Evolutionary conservation across 176 grass and related monocot genomes (phyloP), one percentile per base, ranked within the genome.

Genomic region (Triticum turgidum): DNA sequence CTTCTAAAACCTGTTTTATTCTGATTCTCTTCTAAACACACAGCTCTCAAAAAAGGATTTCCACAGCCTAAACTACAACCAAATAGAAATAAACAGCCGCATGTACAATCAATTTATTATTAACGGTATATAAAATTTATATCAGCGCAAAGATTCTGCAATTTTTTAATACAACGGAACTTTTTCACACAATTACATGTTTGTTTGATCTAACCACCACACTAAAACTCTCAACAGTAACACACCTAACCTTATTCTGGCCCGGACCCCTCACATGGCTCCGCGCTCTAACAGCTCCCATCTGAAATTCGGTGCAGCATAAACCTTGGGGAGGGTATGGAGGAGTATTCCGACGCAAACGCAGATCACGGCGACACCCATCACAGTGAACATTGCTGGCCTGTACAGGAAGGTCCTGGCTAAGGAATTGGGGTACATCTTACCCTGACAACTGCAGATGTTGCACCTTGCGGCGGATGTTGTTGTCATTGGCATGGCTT

Each of bases 231-330:
- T 58, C 34, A 84, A 85, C 86, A 85, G 21, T 42, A 77, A 58
- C 62, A 81, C 29, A 34, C 29, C 47, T 54, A 76, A 32, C 51
- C 51, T 91, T 80, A 87, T 91, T 87, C 56, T 9, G 39, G 71
- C 63, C 45, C 73, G 75, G 41, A 76, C 70, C 59, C 61, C 38
- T 94, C 87, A 95, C 72, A 91, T 95, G 0, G 81, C 38, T 12
- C 94, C 91, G 67, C 85, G 91, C 71, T 89, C 90, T 85, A 99
- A 39, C 85, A 94, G 32, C 34, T 99, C 97, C 97, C 97, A 99
- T 80, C 97, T 92, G 77, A 99, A 99, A 1, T 91, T 91, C 0
- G 90, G 97, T 0, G 90, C 92, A 2, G 82, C 93, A 39, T 92
- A 93, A 81, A 99, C 97, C 83, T 85, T 89, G 2, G 97, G 94